Evolutionary conservation across 2,329 filamentous ascomycete genomes (phyloP), one percentile per base, ranked within the genome.

Genomic region (Juglanconis oblonga): DNA sequence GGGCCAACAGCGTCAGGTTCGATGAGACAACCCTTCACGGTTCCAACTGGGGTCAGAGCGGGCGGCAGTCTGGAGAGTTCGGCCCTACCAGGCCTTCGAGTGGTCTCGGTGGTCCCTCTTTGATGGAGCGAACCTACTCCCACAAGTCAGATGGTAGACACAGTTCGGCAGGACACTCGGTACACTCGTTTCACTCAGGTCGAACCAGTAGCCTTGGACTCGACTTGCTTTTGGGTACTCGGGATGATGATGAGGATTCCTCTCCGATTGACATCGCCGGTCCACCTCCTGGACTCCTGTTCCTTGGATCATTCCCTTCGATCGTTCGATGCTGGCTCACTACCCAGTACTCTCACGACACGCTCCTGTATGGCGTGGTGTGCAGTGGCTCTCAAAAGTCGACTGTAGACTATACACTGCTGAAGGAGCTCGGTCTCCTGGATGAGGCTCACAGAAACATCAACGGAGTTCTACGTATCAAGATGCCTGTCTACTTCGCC

Each of bases 241-340:
- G 87, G 53, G 85, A 87, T 60, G 61, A 63, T 35, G 61, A 63
- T 7, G 54, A 61, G 11, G 56, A 58, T n/a, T 59, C 52, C 4
- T 91, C 89, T 36, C 87, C 91, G 10, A 74, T 90, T 54, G 87
- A 91, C 57, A 85, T 88, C 32, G 87, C 88, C 32, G 86, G 85
- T 47, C 89, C 94, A 47, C 91, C 93, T 17, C 91, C 92, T 40
- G 91, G 92, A 8, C 81, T 97, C 61, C 92, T 92, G 71, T 84
- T 96, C 55, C 80, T 97, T 14, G 92, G 94, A 11, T 89, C 93
- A 6, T 92, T 96, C 5, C 95, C 95, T 5, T 91, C 92, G 35
- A 97, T 99, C 66, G 91, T 98, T 59, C 89, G 95, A 63, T 99
- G 95, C 77, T 98, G 95, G 93, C 81, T 98, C 67, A 94, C 91